These are phyloP conservation scores for Backusella parvicylindrica DNA, from an alignment of 192 early-diverging fungal species.

Conservation along the genomic window DNA sequence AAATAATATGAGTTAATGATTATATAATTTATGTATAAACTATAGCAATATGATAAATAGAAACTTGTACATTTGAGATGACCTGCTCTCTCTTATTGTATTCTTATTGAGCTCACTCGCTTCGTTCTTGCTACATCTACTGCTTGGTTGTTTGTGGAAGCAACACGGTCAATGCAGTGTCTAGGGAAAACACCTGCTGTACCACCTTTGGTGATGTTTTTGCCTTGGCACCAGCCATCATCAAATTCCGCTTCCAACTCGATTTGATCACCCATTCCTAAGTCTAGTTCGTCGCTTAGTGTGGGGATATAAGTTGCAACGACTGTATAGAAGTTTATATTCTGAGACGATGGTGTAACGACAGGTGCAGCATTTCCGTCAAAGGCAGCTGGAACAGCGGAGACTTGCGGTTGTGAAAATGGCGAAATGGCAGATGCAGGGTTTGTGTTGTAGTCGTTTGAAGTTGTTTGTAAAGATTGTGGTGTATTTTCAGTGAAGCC, in stretches of 20 bases:
- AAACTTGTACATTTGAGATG: background rate
- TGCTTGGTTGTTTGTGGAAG: background rate
- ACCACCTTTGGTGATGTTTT: conserved; percentile 46
- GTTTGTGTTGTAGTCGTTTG: background rate
- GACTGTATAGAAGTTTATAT: conserved; percentile 43
- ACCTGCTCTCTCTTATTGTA: background rate
- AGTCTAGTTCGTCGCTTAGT: conserved; percentile 53
- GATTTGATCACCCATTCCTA: conserved; percentile 49
- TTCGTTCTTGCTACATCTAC: conserved; percentile 13
- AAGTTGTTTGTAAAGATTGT: background rate
- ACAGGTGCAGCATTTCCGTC: background rate
- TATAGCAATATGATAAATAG: background rate
- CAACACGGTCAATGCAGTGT: conserved; percentile 42
- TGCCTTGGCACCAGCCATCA: conserved; percentile 58
- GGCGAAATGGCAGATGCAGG: background rate
- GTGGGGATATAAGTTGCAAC: conserved; percentile 49
- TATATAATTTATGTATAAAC: background rate
- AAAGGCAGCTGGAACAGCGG: background rate
- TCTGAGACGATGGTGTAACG: conserved; percentile 2
- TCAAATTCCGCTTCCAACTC: conserved; percentile 52
- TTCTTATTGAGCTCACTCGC: conserved; percentile 25
- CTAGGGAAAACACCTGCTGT: conserved; percentile 53
- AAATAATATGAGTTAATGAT: background rate
- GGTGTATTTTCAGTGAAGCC: background rate
- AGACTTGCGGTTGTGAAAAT: background rate